A percentile compares a stretch with the other conserved stretches of the same genome.
Evolutionary conservation across 2,329 filamentous ascomycete genomes (phyloP).

Genomic region (Aspergillus quadrilineatus): DNA sequence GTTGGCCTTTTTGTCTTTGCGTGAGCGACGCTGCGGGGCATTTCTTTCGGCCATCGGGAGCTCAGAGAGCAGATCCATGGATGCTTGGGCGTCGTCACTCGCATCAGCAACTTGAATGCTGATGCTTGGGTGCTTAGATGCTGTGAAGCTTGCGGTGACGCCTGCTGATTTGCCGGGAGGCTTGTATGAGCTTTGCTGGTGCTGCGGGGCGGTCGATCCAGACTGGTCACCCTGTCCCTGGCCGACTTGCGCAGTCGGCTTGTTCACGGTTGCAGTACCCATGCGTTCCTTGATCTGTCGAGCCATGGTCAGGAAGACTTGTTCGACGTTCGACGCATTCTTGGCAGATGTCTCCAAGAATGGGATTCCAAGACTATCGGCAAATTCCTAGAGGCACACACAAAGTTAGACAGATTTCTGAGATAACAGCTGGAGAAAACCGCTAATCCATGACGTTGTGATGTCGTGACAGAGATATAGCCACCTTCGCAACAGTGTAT

Average conservation of each 20-base stretch:
- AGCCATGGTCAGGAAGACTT: slow-evolving; percentile 99
- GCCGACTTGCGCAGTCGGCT: slow-evolving; percentile 94
- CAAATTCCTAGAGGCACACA: slow-evolving; percentile 74
- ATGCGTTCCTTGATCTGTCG: slow-evolving; percentile 99
- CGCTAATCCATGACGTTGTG: neutral
- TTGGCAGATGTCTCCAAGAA: slow-evolving; percentile 99
- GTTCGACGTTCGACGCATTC: slow-evolving; percentile 99
- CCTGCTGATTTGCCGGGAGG: too few relatives aligned
- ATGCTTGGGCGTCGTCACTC: too few relatives aligned
- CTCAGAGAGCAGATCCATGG: too few relatives aligned
- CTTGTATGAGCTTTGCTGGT: too few relatives aligned
- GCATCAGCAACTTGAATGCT: too few relatives aligned
- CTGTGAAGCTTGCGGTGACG: too few relatives aligned
- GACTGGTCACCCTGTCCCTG: slow-evolving; percentile 91
- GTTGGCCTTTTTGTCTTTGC: too few relatives aligned
- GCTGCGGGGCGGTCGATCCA: slow-evolving; percentile 74
- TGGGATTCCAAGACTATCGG: slow-evolving; percentile 95
- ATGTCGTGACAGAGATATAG: neutral
- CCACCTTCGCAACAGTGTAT: slow-evolving; percentile 89
- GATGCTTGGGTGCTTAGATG: too few relatives aligned
- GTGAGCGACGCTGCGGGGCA: too few relatives aligned
- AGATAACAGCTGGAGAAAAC: neutral
- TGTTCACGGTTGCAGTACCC: slow-evolving; percentile 95
- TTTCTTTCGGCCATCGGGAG: too few relatives aligned
- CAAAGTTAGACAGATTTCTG: slow-evolving; percentile 1